phyloP scores from a whole-genome alignment of 2,329 filamentous ascomycete species.

The Peltaster fructicola region DNA sequence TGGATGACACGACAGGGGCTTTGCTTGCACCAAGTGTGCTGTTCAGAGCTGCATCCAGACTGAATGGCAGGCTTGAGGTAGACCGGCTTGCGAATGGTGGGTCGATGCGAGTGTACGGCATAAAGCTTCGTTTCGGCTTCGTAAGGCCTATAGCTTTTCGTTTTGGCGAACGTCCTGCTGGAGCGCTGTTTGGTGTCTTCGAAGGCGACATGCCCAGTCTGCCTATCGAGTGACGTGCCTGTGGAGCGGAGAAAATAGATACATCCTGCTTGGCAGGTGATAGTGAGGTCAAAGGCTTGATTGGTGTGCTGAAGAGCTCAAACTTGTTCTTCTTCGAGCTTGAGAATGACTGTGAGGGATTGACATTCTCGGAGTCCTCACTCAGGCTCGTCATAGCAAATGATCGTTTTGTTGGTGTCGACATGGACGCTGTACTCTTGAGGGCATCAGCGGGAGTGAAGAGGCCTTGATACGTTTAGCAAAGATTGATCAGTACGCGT shows the following conservation, averaged over 20 bases:
- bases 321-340: slow-evolving; percentile 37
- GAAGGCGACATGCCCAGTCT: slow-evolving; percentile 25
- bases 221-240: too few relatives aligned
- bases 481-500: slow-evolving; percentile 3
- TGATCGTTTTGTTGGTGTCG: not conserved
- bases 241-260: too few relatives aligned
- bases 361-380: slow-evolving; percentile 42
- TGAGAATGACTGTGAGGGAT: slow-evolving; percentile 33
- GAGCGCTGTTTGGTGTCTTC: slow-evolving; percentile 34
- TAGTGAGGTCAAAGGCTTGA: slow-evolving; percentile 25
- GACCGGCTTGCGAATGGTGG: slow-evolving; percentile 42
- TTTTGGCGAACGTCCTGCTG: slow-evolving; percentile 65
- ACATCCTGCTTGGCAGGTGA: too few relatives aligned
- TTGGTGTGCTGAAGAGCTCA: slow-evolving; percentile 16
- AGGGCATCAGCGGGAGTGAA: too few relatives aligned
- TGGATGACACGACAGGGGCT: slow-evolving; percentile 21
- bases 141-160: slow-evolving; percentile 51
- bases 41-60: slow-evolving; percentile 65
- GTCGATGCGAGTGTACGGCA: slow-evolving; percentile 50
- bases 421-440: too few relatives aligned
- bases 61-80: slow-evolving; percentile 46
- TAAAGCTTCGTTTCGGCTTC: slow-evolving; percentile 44
- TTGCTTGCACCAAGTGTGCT: slow-evolving; percentile 41
- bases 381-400: slow-evolving; percentile 1
- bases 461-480: too few relatives aligned